These are phyloP conservation scores for Ceratocystis alfenasii DNA, from an alignment of 2,329 filamentous ascomycete genomes.

Conservation along the genomic window DNA sequence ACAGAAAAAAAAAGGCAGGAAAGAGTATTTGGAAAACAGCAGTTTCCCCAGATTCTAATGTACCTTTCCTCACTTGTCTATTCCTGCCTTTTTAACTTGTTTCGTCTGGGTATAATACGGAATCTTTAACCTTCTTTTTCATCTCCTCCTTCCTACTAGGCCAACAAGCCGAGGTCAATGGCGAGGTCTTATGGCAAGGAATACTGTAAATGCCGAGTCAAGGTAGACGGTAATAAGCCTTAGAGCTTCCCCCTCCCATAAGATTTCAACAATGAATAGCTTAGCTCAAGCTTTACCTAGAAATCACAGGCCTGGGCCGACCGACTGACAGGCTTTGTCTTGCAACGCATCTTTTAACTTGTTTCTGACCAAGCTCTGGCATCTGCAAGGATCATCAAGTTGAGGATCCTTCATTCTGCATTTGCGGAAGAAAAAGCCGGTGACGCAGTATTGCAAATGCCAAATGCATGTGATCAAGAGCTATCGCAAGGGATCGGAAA, in stretches of 20 bases:
- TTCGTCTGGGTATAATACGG: not conserved
- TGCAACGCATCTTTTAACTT: not conserved
- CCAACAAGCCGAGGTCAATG: constrained; percentile 13
- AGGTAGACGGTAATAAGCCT: not conserved
- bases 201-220: constrained; percentile 1
- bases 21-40: not conserved
- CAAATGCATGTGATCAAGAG: not conserved
- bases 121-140: not conserved
- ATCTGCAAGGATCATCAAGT: not conserved
- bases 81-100: not conserved
- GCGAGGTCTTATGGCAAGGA: not conserved
- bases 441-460: not conserved
- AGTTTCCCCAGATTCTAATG: constrained; percentile 12
- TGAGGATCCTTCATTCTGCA: not conserved
- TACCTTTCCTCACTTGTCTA: not conserved
- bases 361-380: not conserved
- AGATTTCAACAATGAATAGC: not conserved
- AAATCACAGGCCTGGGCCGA: not conserved
- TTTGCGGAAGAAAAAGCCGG: not conserved
- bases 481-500: not conserved
- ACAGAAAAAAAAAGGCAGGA: not conserved
- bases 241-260: not conserved
- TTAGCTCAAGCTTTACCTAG: not conserved
- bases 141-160: not conserved
- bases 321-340: not conserved